Evolutionary conservation across 768 basidiomycete species (phyloP).

Genomic region (Kwoniella bestiolae): DNA sequence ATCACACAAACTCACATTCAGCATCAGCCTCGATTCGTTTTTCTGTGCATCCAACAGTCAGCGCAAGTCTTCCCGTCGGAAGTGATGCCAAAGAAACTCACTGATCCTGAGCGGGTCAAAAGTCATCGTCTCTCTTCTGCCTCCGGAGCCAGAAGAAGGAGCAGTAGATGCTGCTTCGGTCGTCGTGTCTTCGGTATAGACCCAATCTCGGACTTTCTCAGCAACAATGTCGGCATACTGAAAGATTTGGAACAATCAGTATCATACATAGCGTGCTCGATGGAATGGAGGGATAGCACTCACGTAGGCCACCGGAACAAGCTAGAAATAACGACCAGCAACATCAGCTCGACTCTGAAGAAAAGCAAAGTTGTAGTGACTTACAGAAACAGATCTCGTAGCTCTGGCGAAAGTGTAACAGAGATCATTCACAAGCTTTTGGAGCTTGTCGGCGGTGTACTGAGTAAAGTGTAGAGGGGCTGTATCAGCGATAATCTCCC

Average conservation of each 20-base stretch:
- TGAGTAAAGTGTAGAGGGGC: no score
- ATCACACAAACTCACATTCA: slow-evolving; percentile 18
- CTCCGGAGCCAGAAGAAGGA: slow-evolving; percentile 14
- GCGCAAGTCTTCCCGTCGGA: background rate
- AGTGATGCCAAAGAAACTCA: background rate
- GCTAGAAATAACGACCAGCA: slow-evolving; percentile 1
- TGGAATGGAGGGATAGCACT: no score
- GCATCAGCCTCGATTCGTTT: slow-evolving; percentile 34
- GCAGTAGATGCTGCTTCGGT: slow-evolving; percentile 18
- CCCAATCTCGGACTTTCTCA: slow-evolving; percentile 19
- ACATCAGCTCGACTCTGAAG: background rate
- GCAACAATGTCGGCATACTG: slow-evolving; percentile 30
- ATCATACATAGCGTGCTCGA: slow-evolving; percentile 1
- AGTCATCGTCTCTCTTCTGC: slow-evolving; percentile 6
- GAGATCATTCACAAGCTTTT: slow-evolving; percentile 35
- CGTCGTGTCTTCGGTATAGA: slow-evolving; percentile 22
- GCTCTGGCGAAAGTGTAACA: slow-evolving; percentile 45
- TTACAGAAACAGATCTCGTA: slow-evolving; percentile 37
- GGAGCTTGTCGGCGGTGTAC: slow-evolving; percentile 42
- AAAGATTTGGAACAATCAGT: background rate
- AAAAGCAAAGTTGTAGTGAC: no score
- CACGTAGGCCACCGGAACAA: slow-evolving; percentile 33
- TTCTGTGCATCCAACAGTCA: slow-evolving; percentile 25
- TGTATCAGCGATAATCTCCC: no score
- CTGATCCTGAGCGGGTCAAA: slow-evolving; percentile 37